Conservation (phyloP, 495 filamentous ascomycete genomes). For the Lentithecium fluviatile region DNA sequence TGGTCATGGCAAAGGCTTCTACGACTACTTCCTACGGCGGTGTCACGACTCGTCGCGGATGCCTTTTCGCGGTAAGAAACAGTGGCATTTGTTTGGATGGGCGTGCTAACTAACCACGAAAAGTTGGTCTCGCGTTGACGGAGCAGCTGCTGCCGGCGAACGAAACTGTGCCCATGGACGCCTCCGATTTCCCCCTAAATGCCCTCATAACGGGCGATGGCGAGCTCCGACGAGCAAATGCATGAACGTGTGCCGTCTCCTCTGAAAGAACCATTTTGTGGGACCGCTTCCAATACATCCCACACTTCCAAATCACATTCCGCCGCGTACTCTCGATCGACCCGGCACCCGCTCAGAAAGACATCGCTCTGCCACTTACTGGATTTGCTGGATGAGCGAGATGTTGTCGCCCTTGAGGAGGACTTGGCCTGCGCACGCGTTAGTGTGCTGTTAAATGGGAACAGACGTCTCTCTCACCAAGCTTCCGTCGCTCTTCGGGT, state of each 20-base stretch:
- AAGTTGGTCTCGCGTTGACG: constrained; percentile 78
- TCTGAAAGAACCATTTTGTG: no score
- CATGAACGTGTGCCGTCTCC: no score
- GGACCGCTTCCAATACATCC: no score
- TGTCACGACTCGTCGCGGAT: constrained; percentile 56
- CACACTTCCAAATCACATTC: no score
- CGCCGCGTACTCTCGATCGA: no score
- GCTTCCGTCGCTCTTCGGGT: constrained; percentile 70
- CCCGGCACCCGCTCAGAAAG: no score
- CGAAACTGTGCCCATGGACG: constrained; percentile 64
- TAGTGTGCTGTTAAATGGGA: not conserved
- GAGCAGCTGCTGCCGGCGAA: constrained; percentile 73
- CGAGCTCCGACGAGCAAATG: constrained; percentile 21
- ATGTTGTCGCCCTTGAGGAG: constrained; percentile 97
- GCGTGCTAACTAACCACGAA: constrained; percentile 30
- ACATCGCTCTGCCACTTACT: not conserved
- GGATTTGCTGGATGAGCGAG: constrained; percentile 81
- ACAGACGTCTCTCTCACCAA: constrained; percentile 62
- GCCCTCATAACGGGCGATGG: constrained; percentile 63
- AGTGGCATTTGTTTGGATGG: constrained; percentile 10
- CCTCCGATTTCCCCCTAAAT: constrained; percentile 66
- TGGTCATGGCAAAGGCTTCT: constrained; percentile 95
- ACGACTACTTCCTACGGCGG: constrained; percentile 84
- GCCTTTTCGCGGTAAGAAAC: constrained; percentile 62
- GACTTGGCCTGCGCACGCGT: constrained; percentile 71